These are phyloP conservation scores for Meira miltonrushii DNA, from an alignment of 1,284 basidiomycete genomes.

Conservation along the genomic window DNA sequence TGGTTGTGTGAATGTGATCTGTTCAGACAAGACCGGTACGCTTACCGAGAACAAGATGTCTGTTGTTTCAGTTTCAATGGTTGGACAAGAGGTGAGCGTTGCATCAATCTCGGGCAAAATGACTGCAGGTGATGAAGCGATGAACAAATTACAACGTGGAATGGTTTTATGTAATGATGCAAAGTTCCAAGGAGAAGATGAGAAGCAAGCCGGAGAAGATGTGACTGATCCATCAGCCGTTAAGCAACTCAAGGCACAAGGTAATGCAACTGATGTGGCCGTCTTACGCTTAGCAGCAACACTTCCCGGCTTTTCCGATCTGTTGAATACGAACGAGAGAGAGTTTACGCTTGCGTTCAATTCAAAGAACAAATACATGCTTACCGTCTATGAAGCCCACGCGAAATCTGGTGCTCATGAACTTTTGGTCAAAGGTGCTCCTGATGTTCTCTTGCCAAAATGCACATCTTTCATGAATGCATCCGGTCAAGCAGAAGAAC, in stretches of 20 bases:
- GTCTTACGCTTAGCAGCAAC: conserved; percentile 62
- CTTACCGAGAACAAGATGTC: conserved; percentile 89
- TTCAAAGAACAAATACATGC: conserved; percentile 67
- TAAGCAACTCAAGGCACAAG: conserved; percentile 26
- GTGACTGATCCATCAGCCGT: no score
- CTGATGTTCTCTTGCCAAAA: conserved; percentile 54
- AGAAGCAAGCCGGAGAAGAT: no score
- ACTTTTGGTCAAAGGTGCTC: conserved; percentile 43
- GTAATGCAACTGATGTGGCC: conserved; percentile 65
- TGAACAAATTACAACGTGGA: no score
- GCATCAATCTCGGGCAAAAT: no score
- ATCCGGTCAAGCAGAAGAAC: conserved; percentile 53
- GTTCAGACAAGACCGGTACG: conserved; percentile 85
- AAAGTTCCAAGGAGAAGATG: no score
- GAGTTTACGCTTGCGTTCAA: conserved; percentile 59
- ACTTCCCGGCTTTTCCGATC: conserved; percentile 50
- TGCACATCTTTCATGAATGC: conserved; percentile 29
- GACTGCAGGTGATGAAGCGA: no score
- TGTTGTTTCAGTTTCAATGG: conserved; percentile 68
- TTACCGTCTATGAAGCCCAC: conserved; percentile 52
- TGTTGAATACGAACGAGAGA: conserved; percentile 51
- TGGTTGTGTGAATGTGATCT: conserved; percentile 93
- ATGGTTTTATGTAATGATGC: no score
- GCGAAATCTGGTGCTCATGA: conserved; percentile 56
- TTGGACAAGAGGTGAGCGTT: no score